phyloP scores from a whole-genome alignment of 2,329 filamentous ascomycete species.

The Endocalyx cinctus region DNA sequence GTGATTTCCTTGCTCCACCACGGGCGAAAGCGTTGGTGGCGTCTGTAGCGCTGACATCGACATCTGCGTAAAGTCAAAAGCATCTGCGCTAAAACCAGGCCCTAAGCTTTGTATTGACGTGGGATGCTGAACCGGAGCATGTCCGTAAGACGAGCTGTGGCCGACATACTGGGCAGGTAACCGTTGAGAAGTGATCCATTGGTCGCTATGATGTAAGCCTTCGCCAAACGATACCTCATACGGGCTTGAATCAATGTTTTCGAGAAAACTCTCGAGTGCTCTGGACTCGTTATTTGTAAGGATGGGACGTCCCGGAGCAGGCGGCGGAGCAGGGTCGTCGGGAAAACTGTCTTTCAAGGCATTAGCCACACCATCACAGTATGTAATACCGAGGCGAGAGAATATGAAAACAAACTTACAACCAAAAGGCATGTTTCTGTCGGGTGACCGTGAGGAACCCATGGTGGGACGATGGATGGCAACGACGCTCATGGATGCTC shows the following conservation, averaged over 20 bases:
- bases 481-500: conserved; percentile 51
- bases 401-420: conserved; percentile 45
- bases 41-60: conserved; percentile 18
- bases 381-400: too few species aligned
- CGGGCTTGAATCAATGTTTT: conserved; percentile 47
- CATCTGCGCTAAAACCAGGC: too few species aligned
- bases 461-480: conserved; percentile 50
- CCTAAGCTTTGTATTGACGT: too few species aligned
- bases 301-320: conserved; percentile 60
- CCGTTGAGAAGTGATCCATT: conserved; percentile 51
- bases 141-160: conserved; percentile 58
- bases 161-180: conserved; percentile 64
- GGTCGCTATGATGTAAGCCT: conserved; percentile 44
- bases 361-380: conserved; percentile 10
- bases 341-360: conserved; percentile 16
- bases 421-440: conserved; percentile 59
- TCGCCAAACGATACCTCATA: conserved; percentile 49
- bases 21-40: conserved; percentile 20
- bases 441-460: conserved; percentile 54
- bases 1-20: conserved; percentile 25
- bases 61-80: conserved; percentile 20
- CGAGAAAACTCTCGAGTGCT: conserved; percentile 54
- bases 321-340: conserved; percentile 44
- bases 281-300: conserved; percentile 59
- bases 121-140: conserved; percentile 36